These are phyloP conservation scores for Mycena rebaudengoi DNA, from an alignment of 768 basidiomycete species.

Conservation along the genomic window DNA sequence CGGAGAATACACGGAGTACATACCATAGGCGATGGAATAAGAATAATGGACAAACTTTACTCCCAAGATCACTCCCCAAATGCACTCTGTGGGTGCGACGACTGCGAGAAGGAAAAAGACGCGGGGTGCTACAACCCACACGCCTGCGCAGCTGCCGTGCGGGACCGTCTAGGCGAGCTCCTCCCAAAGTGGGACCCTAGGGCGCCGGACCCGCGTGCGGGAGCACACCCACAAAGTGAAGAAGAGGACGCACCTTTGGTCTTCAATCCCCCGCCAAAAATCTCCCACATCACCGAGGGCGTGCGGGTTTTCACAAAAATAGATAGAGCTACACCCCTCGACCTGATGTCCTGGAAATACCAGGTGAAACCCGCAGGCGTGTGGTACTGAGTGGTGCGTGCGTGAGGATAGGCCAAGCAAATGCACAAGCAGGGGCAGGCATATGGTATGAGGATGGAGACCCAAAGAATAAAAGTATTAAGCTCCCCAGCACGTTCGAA, in stretches of 20 bases:
- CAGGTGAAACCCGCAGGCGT: background rate
- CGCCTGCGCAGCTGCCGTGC: background rate
- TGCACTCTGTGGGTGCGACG: background rate
- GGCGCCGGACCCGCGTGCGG: background rate
- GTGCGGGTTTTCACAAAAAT: background rate
- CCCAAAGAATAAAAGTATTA: background rate
- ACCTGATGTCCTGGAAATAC: background rate
- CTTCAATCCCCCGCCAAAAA: background rate
- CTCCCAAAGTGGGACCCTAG: background rate
- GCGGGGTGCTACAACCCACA: background rate
- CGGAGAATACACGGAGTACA: background rate
- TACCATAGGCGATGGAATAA: background rate
- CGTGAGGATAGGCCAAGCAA: background rate
- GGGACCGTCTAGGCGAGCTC: background rate
- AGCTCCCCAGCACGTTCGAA: background rate
- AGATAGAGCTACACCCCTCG: background rate
- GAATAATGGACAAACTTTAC: background rate
- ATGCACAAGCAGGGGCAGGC: background rate
- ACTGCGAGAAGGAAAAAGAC: background rate
- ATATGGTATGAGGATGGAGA: background rate
- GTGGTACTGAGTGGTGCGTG: background rate
- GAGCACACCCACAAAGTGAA: background rate
- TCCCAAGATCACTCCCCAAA: background rate
- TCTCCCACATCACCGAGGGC: background rate
- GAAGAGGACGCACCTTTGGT: background rate